Percentiles rank a stretch among this genome's conserved stretches.
Conservation (phyloP, 2,329 filamentous ascomycete genomes). For the Penicillium capsulatum region DNA sequence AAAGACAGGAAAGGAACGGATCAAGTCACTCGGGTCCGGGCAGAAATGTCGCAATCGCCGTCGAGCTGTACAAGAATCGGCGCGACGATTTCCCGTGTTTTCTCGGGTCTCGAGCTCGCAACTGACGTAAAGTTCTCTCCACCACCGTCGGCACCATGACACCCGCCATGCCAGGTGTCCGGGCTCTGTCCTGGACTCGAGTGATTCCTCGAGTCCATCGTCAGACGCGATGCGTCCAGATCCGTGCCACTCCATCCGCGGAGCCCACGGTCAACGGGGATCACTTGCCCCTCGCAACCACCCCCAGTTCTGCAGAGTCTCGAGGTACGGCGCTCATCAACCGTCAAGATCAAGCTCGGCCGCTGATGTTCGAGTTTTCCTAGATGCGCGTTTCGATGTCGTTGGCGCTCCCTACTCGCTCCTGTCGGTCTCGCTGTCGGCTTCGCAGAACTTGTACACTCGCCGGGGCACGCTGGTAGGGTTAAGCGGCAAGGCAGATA, state of each 20-base stretch:
- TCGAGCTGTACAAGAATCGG: conserved; percentile 5
- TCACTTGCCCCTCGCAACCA: conserved; percentile 35
- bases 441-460: conserved; percentile 90
- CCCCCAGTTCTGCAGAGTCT: conserved; percentile 40
- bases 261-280: conserved; percentile 37
- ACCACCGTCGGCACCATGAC: conserved; percentile 30
- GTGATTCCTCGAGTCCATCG: conserved; percentile 27
- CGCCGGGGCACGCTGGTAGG: conserved; percentile 86
- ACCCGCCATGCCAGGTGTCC: conserved; percentile 35
- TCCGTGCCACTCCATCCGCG: conserved; percentile 43
- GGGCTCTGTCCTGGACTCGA: conserved; percentile 32
- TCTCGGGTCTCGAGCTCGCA: conserved; percentile 13
- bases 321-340: conserved; percentile 32
- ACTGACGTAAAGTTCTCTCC: conserved; percentile 23
- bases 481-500: conserved; percentile 83
- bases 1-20: background rate
- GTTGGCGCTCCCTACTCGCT: conserved; percentile 88
- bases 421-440: conserved; percentile 85
- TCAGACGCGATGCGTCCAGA: conserved; percentile 40
- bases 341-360: background rate
- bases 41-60: conserved; percentile 28
- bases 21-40: background rate
- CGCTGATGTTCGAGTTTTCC: conserved; percentile 13
- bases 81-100: conserved; percentile 22
- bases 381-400: conserved; percentile 93